Conservation (phyloP, 352 stramenopile species). For the Phytophthora chlamydospora region DNA sequence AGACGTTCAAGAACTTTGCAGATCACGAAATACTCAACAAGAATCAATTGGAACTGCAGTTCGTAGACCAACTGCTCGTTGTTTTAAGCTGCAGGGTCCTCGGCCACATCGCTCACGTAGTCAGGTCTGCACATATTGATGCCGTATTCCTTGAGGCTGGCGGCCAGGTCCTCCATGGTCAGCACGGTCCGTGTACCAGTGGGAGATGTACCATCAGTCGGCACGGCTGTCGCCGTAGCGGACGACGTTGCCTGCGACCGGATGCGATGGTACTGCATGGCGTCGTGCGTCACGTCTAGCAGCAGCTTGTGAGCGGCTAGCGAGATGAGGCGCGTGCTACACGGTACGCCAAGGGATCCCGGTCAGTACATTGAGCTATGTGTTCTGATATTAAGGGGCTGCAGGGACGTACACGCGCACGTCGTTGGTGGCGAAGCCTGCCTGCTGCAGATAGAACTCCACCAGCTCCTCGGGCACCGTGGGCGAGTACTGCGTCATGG, state of each 20-base stretch:
- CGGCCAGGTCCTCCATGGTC: conserved; percentile 78
- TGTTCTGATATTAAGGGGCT: too few species aligned
- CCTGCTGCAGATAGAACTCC: conserved; percentile 77
- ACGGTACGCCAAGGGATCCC: not conserved
- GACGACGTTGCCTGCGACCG: conserved; percentile 42
- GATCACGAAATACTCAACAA: conserved; percentile 1
- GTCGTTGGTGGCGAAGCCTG: conserved; percentile 71
- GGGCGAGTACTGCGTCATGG: conserved; percentile 64
- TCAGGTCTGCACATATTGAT: conserved; percentile 83
- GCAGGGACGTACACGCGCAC: conserved; percentile 58
- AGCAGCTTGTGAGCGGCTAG: conserved; percentile 84
- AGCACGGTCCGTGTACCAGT: conserved; percentile 46
- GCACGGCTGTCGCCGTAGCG: conserved; percentile 7
- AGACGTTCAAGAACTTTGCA: not conserved
- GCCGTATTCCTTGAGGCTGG: conserved; percentile 82
- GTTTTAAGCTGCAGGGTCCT: conserved; percentile 31
- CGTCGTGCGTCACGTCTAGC: conserved; percentile 77
- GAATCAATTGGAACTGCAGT: conserved; percentile 3
- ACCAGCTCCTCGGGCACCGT: conserved; percentile 80
- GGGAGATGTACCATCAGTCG: conserved; percentile 21
- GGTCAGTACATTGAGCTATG: not conserved
- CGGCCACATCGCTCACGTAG: conserved; percentile 72
- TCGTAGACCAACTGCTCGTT: conserved; percentile 4
- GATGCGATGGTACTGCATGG: conserved; percentile 82
- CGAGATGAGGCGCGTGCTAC: conserved; percentile 67